These are phyloP conservation scores for Ophiostoma himal-ulmi DNA, from an alignment of 2,329 filamentous ascomycete genomes.

Conservation along the genomic window DNA sequence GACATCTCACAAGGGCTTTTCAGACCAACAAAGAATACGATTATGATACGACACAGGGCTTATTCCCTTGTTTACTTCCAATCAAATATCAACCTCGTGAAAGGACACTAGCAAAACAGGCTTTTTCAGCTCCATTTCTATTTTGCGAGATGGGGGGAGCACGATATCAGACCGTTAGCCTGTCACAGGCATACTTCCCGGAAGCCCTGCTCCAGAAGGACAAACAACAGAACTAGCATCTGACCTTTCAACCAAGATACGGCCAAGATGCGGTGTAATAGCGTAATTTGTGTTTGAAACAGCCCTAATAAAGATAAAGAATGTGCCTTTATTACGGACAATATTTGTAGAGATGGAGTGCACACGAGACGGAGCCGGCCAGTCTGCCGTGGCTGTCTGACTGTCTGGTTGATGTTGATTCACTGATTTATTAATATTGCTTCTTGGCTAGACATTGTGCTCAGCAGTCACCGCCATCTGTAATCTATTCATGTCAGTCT, in stretches of 20 bases:
- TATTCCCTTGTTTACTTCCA: not conserved
- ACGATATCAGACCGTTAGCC: not conserved
- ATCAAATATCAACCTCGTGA: not conserved
- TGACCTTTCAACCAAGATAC: not conserved
- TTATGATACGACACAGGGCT: not conserved
- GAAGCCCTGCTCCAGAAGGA: not conserved
- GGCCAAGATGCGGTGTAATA: no score
- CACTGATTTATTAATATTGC: not conserved
- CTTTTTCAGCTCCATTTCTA: not conserved
- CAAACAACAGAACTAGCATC: not conserved
- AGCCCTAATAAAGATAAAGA: not conserved
- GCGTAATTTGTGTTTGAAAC: not conserved
- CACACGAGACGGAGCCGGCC: no score
- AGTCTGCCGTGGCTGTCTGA: not conserved
- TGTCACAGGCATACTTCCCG: not conserved
- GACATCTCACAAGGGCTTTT: no score
- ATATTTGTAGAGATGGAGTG: not conserved
- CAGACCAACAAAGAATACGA: not conserved
- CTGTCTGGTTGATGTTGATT: not conserved
- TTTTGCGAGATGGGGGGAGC: not conserved
- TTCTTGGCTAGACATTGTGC: not conserved
- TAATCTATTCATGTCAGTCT: not conserved
- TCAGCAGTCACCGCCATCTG: not conserved
- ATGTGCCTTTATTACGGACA: not conserved
- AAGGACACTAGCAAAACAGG: constrained; percentile 4